Conservation (phyloP, 305 asterid genomes). For the Solanum aculeatissimum region DNA sequence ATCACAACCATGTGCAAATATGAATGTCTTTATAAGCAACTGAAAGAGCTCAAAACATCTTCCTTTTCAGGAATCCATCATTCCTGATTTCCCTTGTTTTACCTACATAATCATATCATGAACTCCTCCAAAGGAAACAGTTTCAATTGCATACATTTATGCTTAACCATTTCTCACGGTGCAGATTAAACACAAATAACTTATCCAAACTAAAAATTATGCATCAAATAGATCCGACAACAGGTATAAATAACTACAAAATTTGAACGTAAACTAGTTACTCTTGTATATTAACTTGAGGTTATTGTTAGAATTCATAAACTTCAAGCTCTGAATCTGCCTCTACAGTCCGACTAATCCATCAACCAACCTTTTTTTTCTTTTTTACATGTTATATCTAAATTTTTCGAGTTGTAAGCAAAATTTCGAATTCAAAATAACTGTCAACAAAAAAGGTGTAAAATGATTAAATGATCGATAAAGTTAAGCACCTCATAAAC, state of each 20-base stretch:
- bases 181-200: not conserved
- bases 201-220: not conserved
- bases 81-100: not conserved
- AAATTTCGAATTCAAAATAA: not conserved
- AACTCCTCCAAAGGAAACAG: not conserved
- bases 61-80: not conserved
- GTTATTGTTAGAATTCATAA: not conserved
- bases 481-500: slow-evolving; percentile 57
- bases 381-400: not conserved
- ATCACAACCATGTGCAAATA: not conserved
- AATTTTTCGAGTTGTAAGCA: not conserved
- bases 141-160: not conserved
- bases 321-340: not conserved
- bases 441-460: not conserved
- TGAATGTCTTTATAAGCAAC: not conserved
- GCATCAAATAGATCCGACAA: not conserved
- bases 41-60: not conserved
- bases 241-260: not conserved
- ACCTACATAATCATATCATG: not conserved
- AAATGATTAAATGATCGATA: not conserved
- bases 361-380: not conserved
- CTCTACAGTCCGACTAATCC: not conserved
- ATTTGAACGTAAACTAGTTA: not conserved
- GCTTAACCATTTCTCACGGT: not conserved
- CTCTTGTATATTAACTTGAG: not conserved